phyloP scores from a whole-genome alignment of 805 yeast species.

The Saccharomycopsis lassenensis region DNA sequence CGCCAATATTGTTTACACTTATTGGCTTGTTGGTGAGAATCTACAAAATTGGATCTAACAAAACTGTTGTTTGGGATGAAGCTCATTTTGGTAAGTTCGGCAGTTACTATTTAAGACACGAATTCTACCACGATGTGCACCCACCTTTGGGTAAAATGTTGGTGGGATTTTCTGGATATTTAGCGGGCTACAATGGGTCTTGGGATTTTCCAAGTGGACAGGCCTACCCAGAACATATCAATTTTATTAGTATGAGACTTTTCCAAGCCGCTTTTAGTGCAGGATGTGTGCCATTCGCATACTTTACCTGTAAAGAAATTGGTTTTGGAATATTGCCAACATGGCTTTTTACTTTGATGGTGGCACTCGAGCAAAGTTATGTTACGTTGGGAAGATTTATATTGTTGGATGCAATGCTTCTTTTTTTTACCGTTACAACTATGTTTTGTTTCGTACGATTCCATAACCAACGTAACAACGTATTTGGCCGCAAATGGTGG shows the following conservation, averaged over 20 bases:
- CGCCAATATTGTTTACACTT: slow-evolving; percentile 57
- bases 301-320: slow-evolving; percentile 65
- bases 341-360: slow-evolving; percentile 75
- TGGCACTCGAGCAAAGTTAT: slow-evolving; percentile 70
- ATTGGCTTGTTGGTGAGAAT: slow-evolving; percentile 66
- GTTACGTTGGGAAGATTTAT: slow-evolving; percentile 83
- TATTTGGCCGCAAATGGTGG: slow-evolving; percentile 81
- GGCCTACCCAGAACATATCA: slow-evolving; percentile 62
- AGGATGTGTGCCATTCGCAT: slow-evolving; percentile 77
- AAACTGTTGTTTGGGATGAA: slow-evolving; percentile 90
- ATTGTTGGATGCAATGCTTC: slow-evolving; percentile 80
- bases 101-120: slow-evolving; percentile 77
- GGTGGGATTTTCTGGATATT: slow-evolving; percentile 75
- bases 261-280: slow-evolving; percentile 82
- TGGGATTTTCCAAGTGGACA: slow-evolving; percentile 84
- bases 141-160: slow-evolving; percentile 96
- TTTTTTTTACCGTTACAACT: slow-evolving; percentile 82
- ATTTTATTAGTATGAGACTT: slow-evolving; percentile 77
- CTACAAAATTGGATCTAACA: slow-evolving; percentile 60
- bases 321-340: slow-evolving; percentile 62
- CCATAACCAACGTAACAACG: slow-evolving; percentile 40
- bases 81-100: slow-evolving; percentile 98
- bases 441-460: slow-evolving; percentile 62
- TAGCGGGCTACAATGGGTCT: slow-evolving; percentile 80
- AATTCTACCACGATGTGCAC: slow-evolving; percentile 92